Evolutionary conservation across 139 green algal genomes (phyloP), one percentile per base, ranked within the genome.

Genomic region (Tetradesmus obliquus): DNA sequence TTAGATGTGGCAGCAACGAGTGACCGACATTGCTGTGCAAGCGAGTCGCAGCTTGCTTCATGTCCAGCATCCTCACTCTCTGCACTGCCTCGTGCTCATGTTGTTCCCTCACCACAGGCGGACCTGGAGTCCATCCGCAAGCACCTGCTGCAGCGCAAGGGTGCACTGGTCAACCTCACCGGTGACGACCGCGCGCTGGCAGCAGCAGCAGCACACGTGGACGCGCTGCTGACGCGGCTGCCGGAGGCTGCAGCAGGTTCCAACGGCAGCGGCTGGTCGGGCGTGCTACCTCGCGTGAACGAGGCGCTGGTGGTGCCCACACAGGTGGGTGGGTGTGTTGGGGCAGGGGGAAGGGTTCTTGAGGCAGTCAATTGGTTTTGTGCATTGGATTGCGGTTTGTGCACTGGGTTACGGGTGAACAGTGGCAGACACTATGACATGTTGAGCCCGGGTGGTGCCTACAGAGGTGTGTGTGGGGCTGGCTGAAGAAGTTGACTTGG

Each of bases 271-370:
- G 74, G 71, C 82, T 97, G 94, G 94, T 19, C 62, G 88, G 93
- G 95, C 76, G 57, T 95, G 55, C 88, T 98, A 86, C 90, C 94
- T 3, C 84, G 80, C 2, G 66, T 84, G 74, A 99, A 99, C 92
- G 98, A 99, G 95, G 97, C 96, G 24, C 94, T 99, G 58, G 93
- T 96, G 19, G 98, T 99, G 76, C 98, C 98, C 79, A 99, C 98
- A 9, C 97, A 99, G 96, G 95, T 97, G 71, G 4, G 87, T 5
- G n/a, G 54, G 9, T 5, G n/a, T 51, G 6, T 24, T 15, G 20
- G 51, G 79, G 15, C 9, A 55, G 58, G 79, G 22, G 79, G 13
- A 32, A 19, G 45, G 54, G 54, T 62, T 1, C 0, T 24, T 12
- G 55, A 55, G 12, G 72, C 20, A 22, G 7, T n/a, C 20, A n/a